Evolutionary conservation across 2,329 filamentous ascomycete genomes (phyloP), one percentile per base, ranked within the genome.

Genomic region (Corniculantispora saksenae): DNA sequence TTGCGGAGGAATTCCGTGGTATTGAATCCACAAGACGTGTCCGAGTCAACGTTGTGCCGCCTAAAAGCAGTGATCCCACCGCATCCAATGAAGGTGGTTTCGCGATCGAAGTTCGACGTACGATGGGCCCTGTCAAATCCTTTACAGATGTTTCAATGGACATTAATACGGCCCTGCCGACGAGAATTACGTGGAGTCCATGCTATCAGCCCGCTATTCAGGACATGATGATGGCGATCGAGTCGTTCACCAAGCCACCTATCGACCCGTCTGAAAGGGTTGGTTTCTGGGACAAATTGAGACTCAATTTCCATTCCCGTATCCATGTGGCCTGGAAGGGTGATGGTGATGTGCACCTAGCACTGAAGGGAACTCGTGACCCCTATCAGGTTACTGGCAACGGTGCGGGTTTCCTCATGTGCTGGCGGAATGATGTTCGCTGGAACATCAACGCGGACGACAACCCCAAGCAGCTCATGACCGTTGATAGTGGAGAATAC

Each of bases 161-260:
- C 68, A 94, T 99, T 76, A 97, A 98, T 76, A 97, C 94, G 2
- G 91, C 90, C 62, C 87, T 94, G 66, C 92, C 96, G 2, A 99
- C 95, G 0, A 89, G 92, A 53, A 94, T 99, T 61, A 97, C 94
- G 0, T 99, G 95, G 96, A 94, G 94, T 9, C 94, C 95, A 54
- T 97, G 94, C 2, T 99, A 98, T 73, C 96, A 99, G 73, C 95
- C 96, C 32, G 94, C 94, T 1, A 94, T 99, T 57, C 95, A 99
- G 76, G 96, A 99, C 74, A 97, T 98, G 91, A 99, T 99, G 95
- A 97, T 98, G 86, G 94, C 94, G 29, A 91, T 99, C 67, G 95
- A 99, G 78, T 94, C 92, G 2, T 98, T 99, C 75, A 97, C 94
- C 1, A 99, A 99, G 75, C 93, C 94, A 9, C 94, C 94, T 68